Percentiles rank a stretch among this genome's conserved stretches.
Conservation (phyloP, 2,329 filamentous ascomycete genomes). For the Diaporthe sp. region DNA sequence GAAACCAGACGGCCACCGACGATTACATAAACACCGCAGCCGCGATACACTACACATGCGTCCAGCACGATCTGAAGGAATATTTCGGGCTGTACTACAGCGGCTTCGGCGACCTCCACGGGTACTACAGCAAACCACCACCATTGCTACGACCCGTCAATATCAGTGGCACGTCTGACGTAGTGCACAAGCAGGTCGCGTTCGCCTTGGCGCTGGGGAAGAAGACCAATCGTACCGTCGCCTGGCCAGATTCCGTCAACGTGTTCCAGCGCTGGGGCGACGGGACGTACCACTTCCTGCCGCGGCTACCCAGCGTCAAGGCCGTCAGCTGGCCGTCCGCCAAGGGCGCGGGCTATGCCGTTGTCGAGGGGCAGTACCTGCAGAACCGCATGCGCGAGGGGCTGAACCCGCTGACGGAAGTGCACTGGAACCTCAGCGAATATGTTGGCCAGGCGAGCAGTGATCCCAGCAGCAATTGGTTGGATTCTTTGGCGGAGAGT, state of each 20-base stretch:
- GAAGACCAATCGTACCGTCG: neutral
- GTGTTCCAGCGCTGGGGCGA: neutral
- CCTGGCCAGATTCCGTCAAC: neutral
- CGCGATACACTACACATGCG: neutral
- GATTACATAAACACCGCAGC: neutral
- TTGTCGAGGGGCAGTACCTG: neutral
- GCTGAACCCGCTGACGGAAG: neutral
- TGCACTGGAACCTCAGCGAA: neutral
- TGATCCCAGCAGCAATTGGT: neutral
- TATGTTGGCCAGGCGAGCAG: neutral
- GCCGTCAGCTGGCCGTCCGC: neutral
- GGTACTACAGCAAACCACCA: neutral
- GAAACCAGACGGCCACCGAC: neutral
- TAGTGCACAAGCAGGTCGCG: neutral
- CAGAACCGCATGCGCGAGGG: neutral
- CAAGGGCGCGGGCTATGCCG: neutral
- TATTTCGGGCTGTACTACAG: neutral
- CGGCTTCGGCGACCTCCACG: neutral
- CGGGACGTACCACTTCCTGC: neutral
- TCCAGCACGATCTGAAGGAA: conserved; percentile 5
- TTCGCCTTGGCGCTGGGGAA: neutral
- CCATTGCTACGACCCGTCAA: neutral
- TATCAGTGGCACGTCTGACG: neutral
- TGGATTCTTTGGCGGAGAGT: neutral
- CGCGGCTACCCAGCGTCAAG: neutral